These are phyloP conservation scores for Cryptococcus jaspeensis DNA, from an alignment of 1,284 basidiomycete genomes.

Conservation along the genomic window DNA sequence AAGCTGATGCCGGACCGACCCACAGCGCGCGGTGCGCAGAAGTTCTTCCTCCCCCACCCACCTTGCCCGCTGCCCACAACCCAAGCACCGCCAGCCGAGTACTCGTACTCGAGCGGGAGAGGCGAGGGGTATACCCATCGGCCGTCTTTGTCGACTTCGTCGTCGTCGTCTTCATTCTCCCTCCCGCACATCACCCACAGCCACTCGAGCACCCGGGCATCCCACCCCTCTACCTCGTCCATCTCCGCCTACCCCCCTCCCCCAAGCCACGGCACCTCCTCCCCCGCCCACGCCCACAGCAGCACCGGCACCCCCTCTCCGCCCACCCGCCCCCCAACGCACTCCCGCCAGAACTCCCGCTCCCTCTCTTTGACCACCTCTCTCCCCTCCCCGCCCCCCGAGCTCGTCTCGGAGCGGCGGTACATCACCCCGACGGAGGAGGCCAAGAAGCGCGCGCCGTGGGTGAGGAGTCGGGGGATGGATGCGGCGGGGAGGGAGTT, in stretches of 20 bases:
- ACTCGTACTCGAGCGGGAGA: too few species aligned
- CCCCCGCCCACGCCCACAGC: slow-evolving; percentile 1
- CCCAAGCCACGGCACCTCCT: too few species aligned
- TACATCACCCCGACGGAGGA: neutral
- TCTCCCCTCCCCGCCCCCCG: neutral
- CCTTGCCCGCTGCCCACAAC: neutral
- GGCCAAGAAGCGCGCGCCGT: neutral
- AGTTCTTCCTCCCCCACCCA: slow-evolving; percentile 2
- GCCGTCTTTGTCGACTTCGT: too few species aligned
- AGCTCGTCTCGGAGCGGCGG: neutral
- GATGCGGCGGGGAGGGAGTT: slow-evolving; percentile 5
- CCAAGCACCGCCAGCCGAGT: too few species aligned
- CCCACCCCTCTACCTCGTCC: too few species aligned
- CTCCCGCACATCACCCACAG: neutral
- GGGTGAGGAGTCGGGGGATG: slow-evolving; percentile 5
- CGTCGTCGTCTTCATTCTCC: neutral
- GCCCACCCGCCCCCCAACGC: neutral
- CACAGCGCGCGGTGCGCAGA: slow-evolving; percentile 4
- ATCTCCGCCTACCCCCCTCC: neutral
- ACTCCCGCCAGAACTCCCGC: neutral
- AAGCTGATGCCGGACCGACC: neutral
- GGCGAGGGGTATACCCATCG: too few species aligned
- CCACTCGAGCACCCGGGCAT: too few species aligned
- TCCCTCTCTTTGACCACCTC: neutral
- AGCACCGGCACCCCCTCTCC: neutral